Base-by-base conservation (phyloP, 1,284 basidiomycete genomes). In the Phylloboletellus chloephorus region DNA sequence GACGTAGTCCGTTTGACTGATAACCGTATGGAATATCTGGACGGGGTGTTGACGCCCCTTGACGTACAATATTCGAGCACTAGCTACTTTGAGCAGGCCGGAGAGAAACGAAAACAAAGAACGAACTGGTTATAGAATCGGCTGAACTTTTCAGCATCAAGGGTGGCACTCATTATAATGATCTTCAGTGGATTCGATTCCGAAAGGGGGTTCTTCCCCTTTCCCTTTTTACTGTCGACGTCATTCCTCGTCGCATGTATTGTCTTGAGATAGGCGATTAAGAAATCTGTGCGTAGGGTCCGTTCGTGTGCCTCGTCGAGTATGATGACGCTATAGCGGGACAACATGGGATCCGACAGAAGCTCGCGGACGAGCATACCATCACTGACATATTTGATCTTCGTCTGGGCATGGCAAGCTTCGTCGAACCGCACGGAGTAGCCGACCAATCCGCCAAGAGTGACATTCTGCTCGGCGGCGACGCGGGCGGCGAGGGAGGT, bases 291-390 rank as follows among this genome's bases (percentile, higher is more conserved):
- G 26, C 94, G 78, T 26, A 99, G 69, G 0, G 93, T 96, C 32
- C 95, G 78, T 60, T 99, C 95, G 67, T 99, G 96, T 2, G 95
- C 95, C 61, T 99, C 95, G 59, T 99, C 95, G 38, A 99, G 82
- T 47, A 98, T 78, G 43, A 99, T 73, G 11, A 95, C 78, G 54
- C 88, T 89, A 65, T 98, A 98, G 33, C 77, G 78, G 40, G 79
- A 78, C 35, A 98, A 71, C n/a, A 87, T 65, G 15, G 75, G 71
- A 57, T 92, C 86, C 37, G 74, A 78, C 47, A 95, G 72, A 44
- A 94, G 79, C 67, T 92, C 95, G 43, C 94, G 80, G 26, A 96
- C 82, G 51, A 98, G 80, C 78, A 97, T 95, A 56, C 95, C 95
- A 56, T 99, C 96, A 16, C 94, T 98, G 63, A 95, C 75, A 64